Base-by-base conservation (phyloP, 352 stramenopile species). In the Phytopythium mirpurense region DNA sequence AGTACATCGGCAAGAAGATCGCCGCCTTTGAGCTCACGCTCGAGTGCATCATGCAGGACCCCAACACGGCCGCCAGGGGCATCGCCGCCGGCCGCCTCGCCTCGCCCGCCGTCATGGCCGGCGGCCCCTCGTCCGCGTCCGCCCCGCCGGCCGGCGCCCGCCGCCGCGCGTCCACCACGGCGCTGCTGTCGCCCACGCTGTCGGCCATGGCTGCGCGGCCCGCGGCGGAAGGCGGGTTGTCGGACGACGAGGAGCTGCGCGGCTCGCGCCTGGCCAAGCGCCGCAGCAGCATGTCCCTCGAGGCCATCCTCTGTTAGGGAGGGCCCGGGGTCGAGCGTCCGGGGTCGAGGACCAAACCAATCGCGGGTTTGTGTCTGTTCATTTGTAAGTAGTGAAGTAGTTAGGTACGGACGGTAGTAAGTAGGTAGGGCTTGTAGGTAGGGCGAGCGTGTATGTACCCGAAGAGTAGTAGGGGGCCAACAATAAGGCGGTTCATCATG, bases 1-100 rank as follows among this genome's bases (percentile, higher is more conserved):
- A 88, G 53, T 88, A 90, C 65, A 88, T 90, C 51, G 67, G 72
- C 54, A 88, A 88, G 63, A 90, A 90, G 65, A 90, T 90, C 54
- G 74, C 74, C 24, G 74, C 79, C 3, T 90, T 90, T 42, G 79
- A 90, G 74, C 78, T 79, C 67, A 88, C 79, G 48, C 74, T 90
- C 47, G 72, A 90, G 57, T 88, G 79, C 57, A 88, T 90, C 53
- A 87, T 90, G 74, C 64, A 86, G 56, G 79, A 90, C 48, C 79
- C 79, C 15, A 90, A 88, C 60, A 87, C 77, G 21, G 79, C 77
- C 11, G 79, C 79, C 45, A 85, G 85, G 57, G 79, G 79, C 32
- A 88, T 90, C 57, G 86, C 77, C 34, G 65, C 74, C 0, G 79
- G 76, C 0, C 70, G 74, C 0, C 54, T 90, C 29, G 79, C 79